Evolutionary conservation across 768 basidiomycete species (phyloP).

Genomic region (Calvatia gigantea): DNA sequence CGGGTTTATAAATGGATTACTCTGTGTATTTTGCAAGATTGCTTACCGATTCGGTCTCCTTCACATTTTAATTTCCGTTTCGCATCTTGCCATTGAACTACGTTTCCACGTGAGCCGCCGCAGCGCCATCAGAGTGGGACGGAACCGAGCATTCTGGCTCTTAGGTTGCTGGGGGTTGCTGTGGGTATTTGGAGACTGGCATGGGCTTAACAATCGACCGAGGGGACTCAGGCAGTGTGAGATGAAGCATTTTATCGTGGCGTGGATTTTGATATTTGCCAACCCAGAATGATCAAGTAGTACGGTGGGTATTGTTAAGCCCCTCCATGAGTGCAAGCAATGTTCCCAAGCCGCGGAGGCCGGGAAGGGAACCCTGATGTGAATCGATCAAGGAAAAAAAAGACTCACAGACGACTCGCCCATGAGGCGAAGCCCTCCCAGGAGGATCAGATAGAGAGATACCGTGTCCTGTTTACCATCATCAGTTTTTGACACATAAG

Average conservation of each 20-base stretch:
- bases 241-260: neutral
- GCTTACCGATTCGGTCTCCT: neutral
- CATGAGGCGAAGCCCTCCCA: neutral
- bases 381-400: neutral
- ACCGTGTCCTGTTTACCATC: neutral
- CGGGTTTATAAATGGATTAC: neutral
- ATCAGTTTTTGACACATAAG: neutral
- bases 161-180: neutral
- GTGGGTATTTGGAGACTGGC: neutral
- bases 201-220: neutral
- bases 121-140: neutral
- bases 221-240: neutral
- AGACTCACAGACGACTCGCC: neutral
- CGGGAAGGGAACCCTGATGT: neutral
- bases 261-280: neutral
- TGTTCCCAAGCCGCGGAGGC: neutral
- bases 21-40: neutral
- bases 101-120: neutral
- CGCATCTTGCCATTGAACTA: constrained; percentile 1
- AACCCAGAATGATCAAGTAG: too few relatives aligned
- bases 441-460: neutral
- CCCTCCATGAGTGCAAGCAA: neutral
- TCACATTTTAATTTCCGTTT: constrained; percentile 10
- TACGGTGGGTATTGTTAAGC: neutral
- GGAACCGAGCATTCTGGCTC: neutral